A percentile compares a stretch with the other conserved stretches of the same genome.
Conservation (phyloP, 495 filamentous ascomycete species). For the Copromyces sp. region DNA sequence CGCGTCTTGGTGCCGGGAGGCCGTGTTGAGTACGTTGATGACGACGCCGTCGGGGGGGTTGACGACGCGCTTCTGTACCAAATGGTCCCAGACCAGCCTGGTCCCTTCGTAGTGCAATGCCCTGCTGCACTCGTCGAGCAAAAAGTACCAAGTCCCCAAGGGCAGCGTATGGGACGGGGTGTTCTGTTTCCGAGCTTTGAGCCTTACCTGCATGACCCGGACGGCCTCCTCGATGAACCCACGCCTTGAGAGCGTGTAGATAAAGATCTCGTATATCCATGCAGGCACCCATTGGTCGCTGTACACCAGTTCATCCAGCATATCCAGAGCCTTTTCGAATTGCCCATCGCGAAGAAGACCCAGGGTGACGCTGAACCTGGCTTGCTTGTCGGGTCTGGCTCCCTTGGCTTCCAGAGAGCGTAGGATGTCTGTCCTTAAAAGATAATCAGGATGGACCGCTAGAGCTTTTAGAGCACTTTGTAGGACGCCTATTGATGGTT, state of each 20-base stretch:
- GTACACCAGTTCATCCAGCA: slow-evolving; percentile 54
- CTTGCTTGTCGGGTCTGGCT: background rate
- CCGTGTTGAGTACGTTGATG: slow-evolving; percentile 55
- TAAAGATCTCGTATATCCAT: slow-evolving; percentile 69
- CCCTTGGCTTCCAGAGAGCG: slow-evolving; percentile 52
- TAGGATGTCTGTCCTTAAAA: slow-evolving; percentile 62
- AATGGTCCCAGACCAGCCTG: slow-evolving; percentile 47
- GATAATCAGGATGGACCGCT: slow-evolving; percentile 76
- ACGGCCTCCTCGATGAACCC: slow-evolving; percentile 70
- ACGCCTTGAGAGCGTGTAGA: slow-evolving; percentile 57
- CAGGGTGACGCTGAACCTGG: slow-evolving; percentile 53
- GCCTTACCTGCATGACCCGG: slow-evolving; percentile 47
- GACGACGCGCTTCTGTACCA: slow-evolving; percentile 53
- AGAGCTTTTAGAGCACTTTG: slow-evolving; percentile 56
- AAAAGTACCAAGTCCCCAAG: slow-evolving; percentile 48
- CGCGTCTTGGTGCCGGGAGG: slow-evolving; percentile 55
- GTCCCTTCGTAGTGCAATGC: slow-evolving; percentile 28
- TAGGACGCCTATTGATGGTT: slow-evolving; percentile 53
- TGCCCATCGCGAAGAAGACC: slow-evolving; percentile 72
- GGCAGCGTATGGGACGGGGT: slow-evolving; percentile 32
- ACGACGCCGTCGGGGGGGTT: slow-evolving; percentile 56
- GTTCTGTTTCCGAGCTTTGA: slow-evolving; percentile 28
- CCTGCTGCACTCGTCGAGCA: slow-evolving; percentile 58
- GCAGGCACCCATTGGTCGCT: slow-evolving; percentile 44
- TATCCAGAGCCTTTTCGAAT: slow-evolving; percentile 70